Conservation (phyloP, 2,329 filamentous ascomycete species). For the Pseudogymnoascus pannorum region DNA sequence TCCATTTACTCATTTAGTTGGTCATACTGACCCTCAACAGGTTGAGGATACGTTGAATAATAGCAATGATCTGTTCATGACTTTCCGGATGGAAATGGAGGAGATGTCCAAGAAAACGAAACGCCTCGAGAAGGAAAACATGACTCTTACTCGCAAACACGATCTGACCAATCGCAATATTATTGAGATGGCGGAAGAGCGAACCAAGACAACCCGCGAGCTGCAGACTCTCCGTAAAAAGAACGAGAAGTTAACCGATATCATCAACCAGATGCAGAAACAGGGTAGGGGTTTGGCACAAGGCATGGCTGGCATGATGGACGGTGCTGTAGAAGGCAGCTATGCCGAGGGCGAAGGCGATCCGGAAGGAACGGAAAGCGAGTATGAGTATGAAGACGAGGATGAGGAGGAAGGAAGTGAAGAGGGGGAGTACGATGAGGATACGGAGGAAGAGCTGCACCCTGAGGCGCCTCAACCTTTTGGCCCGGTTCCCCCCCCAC, state of each 20-base stretch:
- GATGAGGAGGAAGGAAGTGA: slow-evolving; percentile 44
- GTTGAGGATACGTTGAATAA: slow-evolving; percentile 98
- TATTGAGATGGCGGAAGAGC: slow-evolving; percentile 92
- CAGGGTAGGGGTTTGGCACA: slow-evolving; percentile 74
- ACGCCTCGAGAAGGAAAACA: slow-evolving; percentile 91
- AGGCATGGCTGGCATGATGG: slow-evolving; percentile 53
- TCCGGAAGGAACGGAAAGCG: slow-evolving; percentile 51
- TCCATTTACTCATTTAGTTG: slow-evolving; percentile 12
- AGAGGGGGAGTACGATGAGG: slow-evolving; percentile 39
- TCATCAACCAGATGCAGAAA: slow-evolving; percentile 94
- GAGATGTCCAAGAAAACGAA: slow-evolving; percentile 99
- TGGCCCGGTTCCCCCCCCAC: slow-evolving; percentile 28
- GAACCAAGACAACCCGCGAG: slow-evolving; percentile 66
- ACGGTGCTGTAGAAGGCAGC: slow-evolving; percentile 45
- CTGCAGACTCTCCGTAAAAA: slow-evolving; percentile 69
- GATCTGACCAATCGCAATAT: slow-evolving; percentile 92
- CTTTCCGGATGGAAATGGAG: slow-evolving; percentile 98
- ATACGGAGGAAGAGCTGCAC: slow-evolving; percentile 32
- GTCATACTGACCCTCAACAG: slow-evolving; percentile 50
- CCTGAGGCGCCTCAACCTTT: slow-evolving; percentile 25
- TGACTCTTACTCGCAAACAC: slow-evolving; percentile 83
- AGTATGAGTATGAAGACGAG: slow-evolving; percentile 57
- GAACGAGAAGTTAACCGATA: slow-evolving; percentile 84
- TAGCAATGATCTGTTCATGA: slow-evolving; percentile 93
- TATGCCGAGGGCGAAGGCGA: slow-evolving; percentile 48